Percentiles rank a stretch among this genome's conserved stretches.
phyloP scores from a whole-genome alignment of 2,329 filamentous ascomycete genomes.

The Fusarium brevicatenulatum region DNA sequence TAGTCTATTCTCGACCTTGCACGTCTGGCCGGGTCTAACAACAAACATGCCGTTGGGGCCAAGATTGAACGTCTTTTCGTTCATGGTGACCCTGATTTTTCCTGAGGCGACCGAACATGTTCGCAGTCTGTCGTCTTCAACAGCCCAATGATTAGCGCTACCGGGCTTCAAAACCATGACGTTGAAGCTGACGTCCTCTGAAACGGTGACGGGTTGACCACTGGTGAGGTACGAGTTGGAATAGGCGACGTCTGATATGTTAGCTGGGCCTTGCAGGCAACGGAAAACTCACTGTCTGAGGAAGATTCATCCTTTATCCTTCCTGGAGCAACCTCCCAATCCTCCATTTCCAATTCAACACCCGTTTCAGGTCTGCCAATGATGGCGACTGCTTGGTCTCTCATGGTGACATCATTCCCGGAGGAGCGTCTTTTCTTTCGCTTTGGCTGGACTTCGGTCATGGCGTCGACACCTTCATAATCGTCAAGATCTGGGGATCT shows the following conservation, averaged over 20 bases:
- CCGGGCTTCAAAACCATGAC: conserved; percentile 55
- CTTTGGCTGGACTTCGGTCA: not conserved
- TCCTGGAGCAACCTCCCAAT: conserved; percentile 59
- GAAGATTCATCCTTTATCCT: conserved; percentile 47
- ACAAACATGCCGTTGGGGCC: conserved; percentile 58
- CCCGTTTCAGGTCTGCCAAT: not conserved
- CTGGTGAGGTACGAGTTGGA: conserved; percentile 55
- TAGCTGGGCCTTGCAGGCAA: not conserved
- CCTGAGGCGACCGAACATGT: conserved; percentile 54
- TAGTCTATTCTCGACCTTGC: conserved; percentile 54
- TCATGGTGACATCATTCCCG: not conserved
- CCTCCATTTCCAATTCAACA: conserved; percentile 51
- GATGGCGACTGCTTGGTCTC: not conserved
- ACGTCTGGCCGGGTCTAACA: conserved; percentile 52
- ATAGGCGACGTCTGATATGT: conserved; percentile 53
- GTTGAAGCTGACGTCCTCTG: conserved; percentile 53
- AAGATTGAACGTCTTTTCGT: conserved; percentile 51
- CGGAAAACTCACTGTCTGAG: conserved; percentile 50
- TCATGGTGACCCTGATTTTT: conserved; percentile 54
- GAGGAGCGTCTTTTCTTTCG: not conserved
- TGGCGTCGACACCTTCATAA: not conserved
- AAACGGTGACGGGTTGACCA: conserved; percentile 50
- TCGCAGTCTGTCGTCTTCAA: conserved; percentile 47
- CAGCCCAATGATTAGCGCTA: conserved; percentile 45
- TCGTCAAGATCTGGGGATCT: not conserved